Evolutionary conservation across 768 basidiomycete species (phyloP).

Genomic region (Chalciporus pseudorubinellus): DNA sequence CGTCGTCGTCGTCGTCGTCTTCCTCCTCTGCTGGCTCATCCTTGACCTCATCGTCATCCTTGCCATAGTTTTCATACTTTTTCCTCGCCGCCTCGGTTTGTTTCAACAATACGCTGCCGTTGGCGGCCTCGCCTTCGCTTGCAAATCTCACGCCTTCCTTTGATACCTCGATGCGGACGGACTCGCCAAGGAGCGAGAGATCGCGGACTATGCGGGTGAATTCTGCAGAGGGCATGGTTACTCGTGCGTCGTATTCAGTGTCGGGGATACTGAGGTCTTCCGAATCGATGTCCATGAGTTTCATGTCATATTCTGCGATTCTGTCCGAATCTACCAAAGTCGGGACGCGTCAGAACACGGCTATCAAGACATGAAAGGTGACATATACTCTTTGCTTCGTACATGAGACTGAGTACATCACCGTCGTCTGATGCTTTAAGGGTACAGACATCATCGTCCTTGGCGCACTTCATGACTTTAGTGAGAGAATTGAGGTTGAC

Average conservation of each 20-base stretch:
- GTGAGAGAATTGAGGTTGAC: constrained; percentile 85
- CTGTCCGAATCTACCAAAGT: constrained; percentile 71
- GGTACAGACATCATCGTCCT: constrained; percentile 90
- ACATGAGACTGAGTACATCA: constrained; percentile 83
- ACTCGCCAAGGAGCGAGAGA: constrained; percentile 86
- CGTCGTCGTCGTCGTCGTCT: constrained; percentile 39
- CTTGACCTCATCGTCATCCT: constrained; percentile 43
- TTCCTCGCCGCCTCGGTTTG: constrained; percentile 58
- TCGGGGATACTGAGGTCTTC: constrained; percentile 95
- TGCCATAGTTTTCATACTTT: constrained; percentile 40
- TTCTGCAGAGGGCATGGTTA: constrained; percentile 82
- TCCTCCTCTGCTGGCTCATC: constrained; percentile 39
- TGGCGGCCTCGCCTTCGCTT: constrained; percentile 92
- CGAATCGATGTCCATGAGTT: constrained; percentile 98
- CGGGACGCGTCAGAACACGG: background rate
- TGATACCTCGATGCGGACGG: constrained; percentile 90
- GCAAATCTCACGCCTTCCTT: constrained; percentile 95
- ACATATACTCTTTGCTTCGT: constrained; percentile 82
- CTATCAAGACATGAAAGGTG: background rate
- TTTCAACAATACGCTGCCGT: constrained; percentile 81
- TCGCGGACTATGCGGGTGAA: constrained; percentile 94
- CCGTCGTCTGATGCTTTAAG: constrained; percentile 90
- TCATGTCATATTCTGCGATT: constrained; percentile 98
- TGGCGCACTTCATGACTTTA: constrained; percentile 96
- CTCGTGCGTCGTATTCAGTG: constrained; percentile 93